phyloP scores from a whole-genome alignment of 2,329 filamentous ascomycete genomes.

The Drechslera avenae region DNA sequence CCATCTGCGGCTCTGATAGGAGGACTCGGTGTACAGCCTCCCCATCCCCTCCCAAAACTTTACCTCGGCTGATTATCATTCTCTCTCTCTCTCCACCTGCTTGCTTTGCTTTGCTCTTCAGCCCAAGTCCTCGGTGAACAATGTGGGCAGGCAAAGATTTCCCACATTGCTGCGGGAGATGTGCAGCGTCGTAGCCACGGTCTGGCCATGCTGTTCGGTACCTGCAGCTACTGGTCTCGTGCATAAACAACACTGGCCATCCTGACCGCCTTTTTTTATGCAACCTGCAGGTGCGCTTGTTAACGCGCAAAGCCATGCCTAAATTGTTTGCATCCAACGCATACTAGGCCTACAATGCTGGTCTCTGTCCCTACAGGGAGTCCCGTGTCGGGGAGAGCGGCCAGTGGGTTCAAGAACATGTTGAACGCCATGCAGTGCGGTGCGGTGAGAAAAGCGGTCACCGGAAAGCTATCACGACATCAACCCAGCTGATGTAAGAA shows the following conservation, averaged over 20 bases:
- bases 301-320: slow-evolving; percentile 1
- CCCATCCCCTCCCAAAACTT: too few species aligned
- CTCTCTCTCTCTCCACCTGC: too few species aligned
- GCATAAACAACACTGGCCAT: slow-evolving; percentile 3
- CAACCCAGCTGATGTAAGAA: neutral
- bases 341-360: slow-evolving; percentile 7
- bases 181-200: neutral
- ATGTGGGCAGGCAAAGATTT: too few species aligned
- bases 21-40: too few species aligned
- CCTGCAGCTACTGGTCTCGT: slow-evolving; percentile 12
- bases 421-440: slow-evolving; percentile 4
- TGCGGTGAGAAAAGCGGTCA: slow-evolving; percentile 25
- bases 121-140: too few species aligned
- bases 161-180: neutral
- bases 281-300: slow-evolving; percentile 17
- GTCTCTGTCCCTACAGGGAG: slow-evolving; percentile 13
- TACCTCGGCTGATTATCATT: neutral
- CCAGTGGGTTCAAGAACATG: neutral
- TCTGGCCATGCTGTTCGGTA: neutral
- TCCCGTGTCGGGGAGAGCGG: slow-evolving; percentile 4
- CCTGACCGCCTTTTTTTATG: slow-evolving; percentile 24
- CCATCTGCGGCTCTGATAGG: too few species aligned
- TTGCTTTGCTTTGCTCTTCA: too few species aligned
- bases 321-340: slow-evolving; percentile 6
- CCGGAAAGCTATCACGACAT: slow-evolving; percentile 1